Conservation (phyloP, 2,329 filamentous ascomycete species). For the Myriangium duriaei region DNA sequence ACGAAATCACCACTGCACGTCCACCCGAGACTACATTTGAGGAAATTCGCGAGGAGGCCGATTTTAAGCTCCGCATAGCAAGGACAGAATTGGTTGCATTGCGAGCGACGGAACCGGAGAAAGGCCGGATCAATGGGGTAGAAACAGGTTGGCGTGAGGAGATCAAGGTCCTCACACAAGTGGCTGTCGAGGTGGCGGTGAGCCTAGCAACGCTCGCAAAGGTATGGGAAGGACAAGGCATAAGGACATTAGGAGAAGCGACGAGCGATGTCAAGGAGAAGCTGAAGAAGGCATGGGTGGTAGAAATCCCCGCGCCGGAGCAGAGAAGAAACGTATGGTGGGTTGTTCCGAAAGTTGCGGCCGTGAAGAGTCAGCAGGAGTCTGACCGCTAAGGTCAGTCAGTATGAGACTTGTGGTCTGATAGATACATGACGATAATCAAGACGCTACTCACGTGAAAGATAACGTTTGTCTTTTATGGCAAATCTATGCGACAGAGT, state of each 20-base stretch:
- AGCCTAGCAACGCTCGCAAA: slow-evolving; percentile 15
- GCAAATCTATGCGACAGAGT: too few relatives aligned
- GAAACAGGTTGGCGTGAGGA: slow-evolving; percentile 24
- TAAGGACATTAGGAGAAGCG: slow-evolving; percentile 7
- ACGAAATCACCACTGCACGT: slow-evolving; percentile 15
- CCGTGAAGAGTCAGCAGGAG: slow-evolving; percentile 3
- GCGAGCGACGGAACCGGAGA: slow-evolving; percentile 25
- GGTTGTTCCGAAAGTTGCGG: slow-evolving; percentile 31
- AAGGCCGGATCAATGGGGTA: slow-evolving; percentile 25
- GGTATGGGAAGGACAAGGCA: slow-evolving; percentile 13
- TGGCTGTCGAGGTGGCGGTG: slow-evolving; percentile 21
- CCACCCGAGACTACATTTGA: slow-evolving; percentile 1
- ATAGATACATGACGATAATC: too few relatives aligned
- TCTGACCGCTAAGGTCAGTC: too few relatives aligned
- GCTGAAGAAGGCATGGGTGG: slow-evolving; percentile 17
- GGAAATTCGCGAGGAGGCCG: slow-evolving; percentile 13
- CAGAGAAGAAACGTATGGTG: slow-evolving; percentile 34
- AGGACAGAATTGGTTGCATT: slow-evolving; percentile 24
- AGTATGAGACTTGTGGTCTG: too few relatives aligned
- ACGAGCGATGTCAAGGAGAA: slow-evolving; percentile 13
- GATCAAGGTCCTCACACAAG: slow-evolving; percentile 23
- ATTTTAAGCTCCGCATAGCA: slow-evolving; percentile 21
- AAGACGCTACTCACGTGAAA: too few relatives aligned
- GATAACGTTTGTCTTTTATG: too few relatives aligned
- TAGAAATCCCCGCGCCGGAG: slow-evolving; percentile 25